Evolutionary conservation across 2,329 filamentous ascomycete genomes (phyloP).

Genomic region (Simplicillium aogashimaense): DNA sequence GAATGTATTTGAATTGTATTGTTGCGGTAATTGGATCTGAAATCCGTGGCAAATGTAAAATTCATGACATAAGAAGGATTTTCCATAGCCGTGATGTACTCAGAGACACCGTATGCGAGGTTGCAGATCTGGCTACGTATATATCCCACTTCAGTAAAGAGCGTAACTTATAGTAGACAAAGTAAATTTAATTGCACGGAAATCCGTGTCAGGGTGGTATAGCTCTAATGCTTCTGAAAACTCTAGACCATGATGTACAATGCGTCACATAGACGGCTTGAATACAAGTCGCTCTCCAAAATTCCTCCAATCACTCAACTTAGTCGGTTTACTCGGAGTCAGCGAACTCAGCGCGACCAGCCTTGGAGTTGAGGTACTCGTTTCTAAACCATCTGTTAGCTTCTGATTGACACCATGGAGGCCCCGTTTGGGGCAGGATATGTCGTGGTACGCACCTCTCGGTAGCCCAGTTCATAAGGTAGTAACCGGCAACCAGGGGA

Average conservation of each 20-base stretch:
- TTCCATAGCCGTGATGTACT: no score
- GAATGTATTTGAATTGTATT: no score
- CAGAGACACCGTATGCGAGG: no score
- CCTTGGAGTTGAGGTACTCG: slow-evolving; percentile 74
- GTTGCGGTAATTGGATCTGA: no score
- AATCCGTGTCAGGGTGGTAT: slow-evolving; percentile 5
- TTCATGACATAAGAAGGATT: no score
- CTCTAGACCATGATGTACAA: slow-evolving; percentile 33
- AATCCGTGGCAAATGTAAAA: no score
- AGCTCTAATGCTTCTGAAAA: slow-evolving; percentile 25
- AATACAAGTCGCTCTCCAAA: slow-evolving; percentile 13
- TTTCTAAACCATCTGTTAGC: slow-evolving; percentile 42
- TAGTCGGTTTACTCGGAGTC: slow-evolving; percentile 31
- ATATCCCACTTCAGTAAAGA: no score
- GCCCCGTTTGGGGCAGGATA: background rate
- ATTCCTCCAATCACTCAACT: slow-evolving; percentile 8
- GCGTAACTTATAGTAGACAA: slow-evolving; percentile 6
- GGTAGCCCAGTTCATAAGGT: slow-evolving; percentile 80
- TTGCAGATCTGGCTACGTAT: no score
- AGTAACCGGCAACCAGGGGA: slow-evolving; percentile 69
- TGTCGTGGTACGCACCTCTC: slow-evolving; percentile 58
- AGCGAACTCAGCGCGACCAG: slow-evolving; percentile 48
- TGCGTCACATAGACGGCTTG: slow-evolving; percentile 17
- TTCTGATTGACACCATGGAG: background rate
- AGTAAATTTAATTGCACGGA: slow-evolving; percentile 4